Conservation (phyloP, 495 filamentous ascomycete species). For the Penicillium flavigenum region DNA sequence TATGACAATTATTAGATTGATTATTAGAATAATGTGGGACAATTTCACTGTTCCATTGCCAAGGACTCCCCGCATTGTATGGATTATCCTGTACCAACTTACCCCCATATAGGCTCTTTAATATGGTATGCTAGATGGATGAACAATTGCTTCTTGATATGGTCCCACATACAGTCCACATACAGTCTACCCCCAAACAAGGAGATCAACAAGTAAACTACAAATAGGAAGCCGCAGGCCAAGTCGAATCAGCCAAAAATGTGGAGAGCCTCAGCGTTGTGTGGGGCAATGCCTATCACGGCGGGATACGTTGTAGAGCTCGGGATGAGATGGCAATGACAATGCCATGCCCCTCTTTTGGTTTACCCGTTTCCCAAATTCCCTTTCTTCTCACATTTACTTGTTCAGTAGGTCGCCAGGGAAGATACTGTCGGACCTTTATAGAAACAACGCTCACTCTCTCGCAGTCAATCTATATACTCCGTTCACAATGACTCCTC, state of each 20-base stretch:
- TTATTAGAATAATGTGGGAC: too few relatives aligned
- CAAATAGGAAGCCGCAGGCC: neutral
- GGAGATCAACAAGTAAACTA: neutral
- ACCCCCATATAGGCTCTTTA: neutral
- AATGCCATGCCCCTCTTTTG: constrained; percentile 25
- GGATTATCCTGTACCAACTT: neutral
- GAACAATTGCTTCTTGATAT: neutral
- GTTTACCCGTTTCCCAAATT: neutral
- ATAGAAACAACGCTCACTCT: neutral
- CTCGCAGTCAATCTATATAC: constrained; percentile 1
- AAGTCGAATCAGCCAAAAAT: neutral
- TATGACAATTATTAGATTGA: too few relatives aligned
- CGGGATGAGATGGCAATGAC: constrained; percentile 15
- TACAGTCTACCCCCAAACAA: neutral
- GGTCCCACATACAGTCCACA: too few relatives aligned
- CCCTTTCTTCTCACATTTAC: neutral
- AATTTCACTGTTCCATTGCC: too few relatives aligned
- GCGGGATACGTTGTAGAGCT: neutral
- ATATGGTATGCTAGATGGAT: neutral
- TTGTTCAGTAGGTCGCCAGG: neutral
- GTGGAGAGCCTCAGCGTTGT: constrained; percentile 9
- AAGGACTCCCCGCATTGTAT: neutral
- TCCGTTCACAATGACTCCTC: constrained; percentile 36
- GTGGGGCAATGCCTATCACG: constrained; percentile 10
- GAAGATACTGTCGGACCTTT: neutral